phyloP scores from a whole-genome alignment of 1,139 yeast genomes.

The Arxiozyma telluris region DNA sequence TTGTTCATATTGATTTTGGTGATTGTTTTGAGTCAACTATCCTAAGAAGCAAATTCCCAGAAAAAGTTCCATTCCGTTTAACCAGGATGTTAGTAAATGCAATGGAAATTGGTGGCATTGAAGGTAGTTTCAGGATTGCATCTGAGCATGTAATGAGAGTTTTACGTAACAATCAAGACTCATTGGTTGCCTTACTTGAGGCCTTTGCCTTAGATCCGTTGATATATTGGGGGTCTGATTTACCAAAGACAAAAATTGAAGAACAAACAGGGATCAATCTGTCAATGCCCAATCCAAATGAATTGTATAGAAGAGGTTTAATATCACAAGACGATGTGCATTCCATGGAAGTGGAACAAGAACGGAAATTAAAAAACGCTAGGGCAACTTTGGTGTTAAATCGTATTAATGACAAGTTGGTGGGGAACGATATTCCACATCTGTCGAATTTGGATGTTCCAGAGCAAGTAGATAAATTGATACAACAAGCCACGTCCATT shows the following conservation, averaged over 20 bases:
- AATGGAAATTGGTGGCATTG: slow-evolving; percentile 98
- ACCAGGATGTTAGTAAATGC: slow-evolving; percentile 97
- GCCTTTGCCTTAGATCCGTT: slow-evolving; percentile 98
- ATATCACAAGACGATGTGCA: slow-evolving; percentile 71
- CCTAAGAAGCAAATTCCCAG: slow-evolving; percentile 92
- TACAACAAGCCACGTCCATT: slow-evolving; percentile 93
- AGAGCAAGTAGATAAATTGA: slow-evolving; percentile 85
- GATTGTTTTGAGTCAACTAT: slow-evolving; percentile 99
- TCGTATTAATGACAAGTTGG: slow-evolving; percentile 83
- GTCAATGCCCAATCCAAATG: slow-evolving; percentile 57
- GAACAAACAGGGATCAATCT: slow-evolving; percentile 64
- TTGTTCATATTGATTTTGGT: slow-evolving; percentile 95
- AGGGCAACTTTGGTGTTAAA: slow-evolving; percentile 86
- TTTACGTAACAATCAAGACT: slow-evolving; percentile 84
- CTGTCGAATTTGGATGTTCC: slow-evolving; percentile 67
- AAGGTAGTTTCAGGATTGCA: slow-evolving; percentile 92
- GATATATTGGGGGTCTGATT: slow-evolving; percentile 97
- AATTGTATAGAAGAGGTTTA: slow-evolving; percentile 60
- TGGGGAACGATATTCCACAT: slow-evolving; percentile 86
- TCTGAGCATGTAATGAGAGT: slow-evolving; percentile 97
- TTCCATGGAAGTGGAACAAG: slow-evolving; percentile 62
- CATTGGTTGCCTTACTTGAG: slow-evolving; percentile 94
- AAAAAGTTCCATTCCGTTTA: slow-evolving; percentile 92
- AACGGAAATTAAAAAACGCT: slow-evolving; percentile 74
- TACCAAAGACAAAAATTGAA: slow-evolving; percentile 71